These are phyloP conservation scores for Boletus bicolor DNA, from an alignment of 768 basidiomycete species.

Conservation along the genomic window DNA sequence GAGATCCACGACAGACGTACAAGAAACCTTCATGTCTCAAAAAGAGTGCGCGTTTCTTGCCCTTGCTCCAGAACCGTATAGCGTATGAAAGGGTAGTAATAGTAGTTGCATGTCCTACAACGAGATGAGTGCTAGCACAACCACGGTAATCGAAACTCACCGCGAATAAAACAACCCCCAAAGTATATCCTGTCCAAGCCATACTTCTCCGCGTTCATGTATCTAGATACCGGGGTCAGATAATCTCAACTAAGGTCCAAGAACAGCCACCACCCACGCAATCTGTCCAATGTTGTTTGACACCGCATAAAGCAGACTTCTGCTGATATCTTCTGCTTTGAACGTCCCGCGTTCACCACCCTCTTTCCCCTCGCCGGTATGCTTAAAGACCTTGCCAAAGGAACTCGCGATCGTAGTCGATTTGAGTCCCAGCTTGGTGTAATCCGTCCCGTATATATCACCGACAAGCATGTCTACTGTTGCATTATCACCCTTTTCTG, in stretches of 20 bases:
- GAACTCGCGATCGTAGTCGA: constrained; percentile 97
- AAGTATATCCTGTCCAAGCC: constrained; percentile 96
- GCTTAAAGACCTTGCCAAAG: constrained; percentile 98
- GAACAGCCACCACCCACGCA: constrained; percentile 65
- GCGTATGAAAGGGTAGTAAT: constrained; percentile 98
- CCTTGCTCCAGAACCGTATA: constrained; percentile 99
- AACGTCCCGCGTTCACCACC: constrained; percentile 63
- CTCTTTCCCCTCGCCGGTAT: constrained; percentile 48
- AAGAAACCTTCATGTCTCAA: constrained; percentile 97
- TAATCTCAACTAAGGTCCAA: not conserved
- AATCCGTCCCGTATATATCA: constrained; percentile 99
- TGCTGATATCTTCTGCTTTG: constrained; percentile 89
- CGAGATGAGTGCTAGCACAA: constrained; percentile 6
- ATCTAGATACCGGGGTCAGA: constrained; percentile 35
- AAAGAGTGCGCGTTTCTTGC: constrained; percentile 94
- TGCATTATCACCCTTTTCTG: constrained; percentile 91
- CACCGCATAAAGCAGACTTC: constrained; percentile 90
- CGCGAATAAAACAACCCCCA: constrained; percentile 98
- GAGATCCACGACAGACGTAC: constrained; percentile 48
- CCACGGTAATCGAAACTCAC: constrained; percentile 40
- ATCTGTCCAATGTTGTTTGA: constrained; percentile 99
- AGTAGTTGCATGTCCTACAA: constrained; percentile 88
- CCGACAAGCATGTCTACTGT: constrained; percentile 98
- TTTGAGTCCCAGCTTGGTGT: constrained; percentile 91
- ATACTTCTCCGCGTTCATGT: constrained; percentile 99